Conservation (phyloP, 345 rosid species). For the Dimocarpus longan region DNA sequence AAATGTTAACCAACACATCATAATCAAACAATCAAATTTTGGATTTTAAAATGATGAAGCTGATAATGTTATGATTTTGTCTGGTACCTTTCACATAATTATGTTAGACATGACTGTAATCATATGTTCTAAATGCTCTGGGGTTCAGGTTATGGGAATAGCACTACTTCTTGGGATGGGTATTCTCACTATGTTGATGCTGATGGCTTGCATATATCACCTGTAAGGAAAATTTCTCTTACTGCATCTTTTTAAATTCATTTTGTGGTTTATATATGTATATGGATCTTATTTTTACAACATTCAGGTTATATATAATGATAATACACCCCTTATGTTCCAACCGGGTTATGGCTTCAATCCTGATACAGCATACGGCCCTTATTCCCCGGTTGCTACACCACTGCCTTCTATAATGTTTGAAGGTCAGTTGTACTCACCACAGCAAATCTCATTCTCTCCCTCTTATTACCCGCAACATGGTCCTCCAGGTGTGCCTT, state of each 20-base stretch:
- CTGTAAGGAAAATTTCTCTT: constrained; percentile 38
- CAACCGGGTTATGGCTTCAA: constrained; percentile 56
- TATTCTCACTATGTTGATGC: constrained; percentile 49
- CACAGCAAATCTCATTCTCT: constrained; percentile 55
- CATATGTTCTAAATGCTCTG: constrained; percentile 3
- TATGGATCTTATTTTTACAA: constrained; percentile 7
- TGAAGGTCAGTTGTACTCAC: constrained; percentile 54
- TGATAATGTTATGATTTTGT: not conserved
- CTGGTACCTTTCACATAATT: not conserved
- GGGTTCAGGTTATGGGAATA: constrained; percentile 50
- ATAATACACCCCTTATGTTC: constrained; percentile 49
- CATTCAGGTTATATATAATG: constrained; percentile 60
- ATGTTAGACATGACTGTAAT: not conserved
- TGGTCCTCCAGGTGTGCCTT: constrained; percentile 40
- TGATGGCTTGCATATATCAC: constrained; percentile 59
- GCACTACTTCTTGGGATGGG: constrained; percentile 45
- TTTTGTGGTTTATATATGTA: not conserved
- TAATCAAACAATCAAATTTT: not conserved
- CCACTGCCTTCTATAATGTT: constrained; percentile 54
- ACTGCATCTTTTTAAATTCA: not conserved
- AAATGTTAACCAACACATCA: not conserved
- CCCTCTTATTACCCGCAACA: constrained; percentile 47
- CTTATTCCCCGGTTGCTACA: constrained; percentile 50
- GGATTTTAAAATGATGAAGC: not conserved
- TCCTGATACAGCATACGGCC: constrained; percentile 57